Conservation (phyloP, 805 yeast genomes). For the Starmerella apicola region DNA sequence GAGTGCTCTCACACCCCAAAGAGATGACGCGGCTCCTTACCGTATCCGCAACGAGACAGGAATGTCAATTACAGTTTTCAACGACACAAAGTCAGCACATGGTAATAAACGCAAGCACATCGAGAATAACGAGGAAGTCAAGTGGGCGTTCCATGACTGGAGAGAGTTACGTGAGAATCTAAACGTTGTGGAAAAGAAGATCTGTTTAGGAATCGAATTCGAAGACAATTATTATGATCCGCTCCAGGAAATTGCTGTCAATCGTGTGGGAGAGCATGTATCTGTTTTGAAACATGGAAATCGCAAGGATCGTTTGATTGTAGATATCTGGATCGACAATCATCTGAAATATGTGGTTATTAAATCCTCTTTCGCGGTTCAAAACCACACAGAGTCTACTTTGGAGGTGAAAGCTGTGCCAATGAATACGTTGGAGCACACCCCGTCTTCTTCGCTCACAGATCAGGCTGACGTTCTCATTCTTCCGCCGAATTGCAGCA, state of each 20-base stretch:
- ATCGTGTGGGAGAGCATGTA: constrained; percentile 73
- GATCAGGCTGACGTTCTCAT: constrained; percentile 29
- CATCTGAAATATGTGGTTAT: constrained; percentile 71
- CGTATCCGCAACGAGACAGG: constrained; percentile 77
- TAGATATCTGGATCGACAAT: constrained; percentile 55
- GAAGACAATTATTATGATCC: constrained; percentile 44
- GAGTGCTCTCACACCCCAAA: constrained; percentile 31
- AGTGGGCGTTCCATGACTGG: constrained; percentile 97
- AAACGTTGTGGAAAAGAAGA: constrained; percentile 49
- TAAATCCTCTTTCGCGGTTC: constrained; percentile 60
- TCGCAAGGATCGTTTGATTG: constrained; percentile 49
- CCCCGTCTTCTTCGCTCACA: too few species aligned
- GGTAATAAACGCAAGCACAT: constrained; percentile 22
- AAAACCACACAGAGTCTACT: constrained; percentile 53
- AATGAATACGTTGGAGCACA: neutral
- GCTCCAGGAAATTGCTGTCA: constrained; percentile 48
- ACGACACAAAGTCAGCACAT: constrained; percentile 30
- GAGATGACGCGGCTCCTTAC: constrained; percentile 74
- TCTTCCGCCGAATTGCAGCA: constrained; percentile 43
- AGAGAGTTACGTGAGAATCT: constrained; percentile 67
- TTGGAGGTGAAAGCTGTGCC: constrained; percentile 32
- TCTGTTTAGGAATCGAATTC: constrained; percentile 46
- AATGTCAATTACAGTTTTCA: constrained; percentile 67
- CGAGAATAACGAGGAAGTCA: constrained; percentile 38
- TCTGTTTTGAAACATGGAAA: constrained; percentile 35